Conservation (phyloP, 2,329 filamentous ascomycete genomes). For the Phaeosphaeria sp. region DNA sequence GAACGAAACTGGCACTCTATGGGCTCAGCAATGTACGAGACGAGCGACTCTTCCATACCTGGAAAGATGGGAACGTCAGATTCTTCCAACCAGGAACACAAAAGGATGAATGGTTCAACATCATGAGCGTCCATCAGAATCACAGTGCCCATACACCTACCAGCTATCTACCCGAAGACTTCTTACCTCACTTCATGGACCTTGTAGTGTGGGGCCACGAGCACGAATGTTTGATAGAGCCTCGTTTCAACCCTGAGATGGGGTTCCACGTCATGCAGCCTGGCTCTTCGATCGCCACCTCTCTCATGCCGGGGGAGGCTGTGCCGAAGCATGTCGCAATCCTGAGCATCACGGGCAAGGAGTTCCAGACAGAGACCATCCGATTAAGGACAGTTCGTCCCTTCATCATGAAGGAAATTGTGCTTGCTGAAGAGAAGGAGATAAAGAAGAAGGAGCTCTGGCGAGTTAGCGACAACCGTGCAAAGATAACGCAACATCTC, state of each 20-base stretch:
- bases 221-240: constrained; percentile 93
- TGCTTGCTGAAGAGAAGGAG: constrained; percentile 74
- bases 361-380: constrained; percentile 81
- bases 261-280: constrained; percentile 97
- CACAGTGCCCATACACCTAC: constrained; percentile 91
- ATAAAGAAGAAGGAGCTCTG: constrained; percentile 80
- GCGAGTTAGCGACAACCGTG: constrained; percentile 81
- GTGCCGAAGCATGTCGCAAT: constrained; percentile 91
- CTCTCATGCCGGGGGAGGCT: constrained; percentile 86
- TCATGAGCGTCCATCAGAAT: constrained; percentile 95
- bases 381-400: constrained; percentile 88
- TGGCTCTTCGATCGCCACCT: constrained; percentile 94
- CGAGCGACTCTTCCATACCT: constrained; percentile 91
- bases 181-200: constrained; percentile 89
- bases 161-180: constrained; percentile 91
- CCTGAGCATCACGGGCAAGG: constrained; percentile 79
- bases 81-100: constrained; percentile 87
- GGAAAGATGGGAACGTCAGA: constrained; percentile 89
- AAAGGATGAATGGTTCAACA: constrained; percentile 90
- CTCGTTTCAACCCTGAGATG: constrained; percentile 80
- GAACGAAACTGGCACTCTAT: constrained; percentile 90
- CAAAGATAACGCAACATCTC: constrained; percentile 78
- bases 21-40: constrained; percentile 96
- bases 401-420: constrained; percentile 84
- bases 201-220: constrained; percentile 97